These are phyloP conservation scores for Domatiomyces globalis DNA, from an alignment of 2,329 filamentous ascomycete species.

Conservation along the genomic window DNA sequence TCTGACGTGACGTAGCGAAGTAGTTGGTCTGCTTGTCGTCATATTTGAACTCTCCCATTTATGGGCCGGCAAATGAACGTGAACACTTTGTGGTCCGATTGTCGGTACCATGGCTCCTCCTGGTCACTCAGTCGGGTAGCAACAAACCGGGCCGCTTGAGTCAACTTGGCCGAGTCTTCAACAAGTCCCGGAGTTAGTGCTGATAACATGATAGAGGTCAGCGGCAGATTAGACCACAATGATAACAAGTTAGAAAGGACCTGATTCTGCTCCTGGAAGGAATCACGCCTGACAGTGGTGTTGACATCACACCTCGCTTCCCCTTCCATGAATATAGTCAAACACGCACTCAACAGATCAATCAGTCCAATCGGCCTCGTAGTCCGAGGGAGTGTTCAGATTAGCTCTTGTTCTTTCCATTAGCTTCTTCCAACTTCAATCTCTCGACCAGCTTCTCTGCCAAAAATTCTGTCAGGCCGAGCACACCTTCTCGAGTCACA, in stretches of 20 bases:
- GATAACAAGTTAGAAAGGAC: not conserved
- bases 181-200: not conserved
- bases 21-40: too few relatives aligned
- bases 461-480: slow-evolving; percentile 36
- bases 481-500: slow-evolving; percentile 46
- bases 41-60: too few relatives aligned
- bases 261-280: not conserved
- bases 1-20: too few relatives aligned
- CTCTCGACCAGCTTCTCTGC: slow-evolving; percentile 36
- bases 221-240: not conserved
- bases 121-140: not conserved
- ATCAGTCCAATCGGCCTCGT: not conserved
- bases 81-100: not conserved
- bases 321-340: not conserved
- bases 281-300: not conserved
- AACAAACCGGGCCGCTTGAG: not conserved
- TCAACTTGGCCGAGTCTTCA: not conserved
- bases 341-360: not conserved
- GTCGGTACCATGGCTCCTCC: not conserved
- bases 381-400: not conserved
- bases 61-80: not conserved
- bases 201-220: not conserved
- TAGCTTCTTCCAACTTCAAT: slow-evolving; percentile 24
- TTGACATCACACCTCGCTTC: not conserved
- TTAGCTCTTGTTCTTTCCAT: slow-evolving; percentile 8